Conservation (phyloP, 1,139 yeast genomes). For the Hansenula anomala region DNA sequence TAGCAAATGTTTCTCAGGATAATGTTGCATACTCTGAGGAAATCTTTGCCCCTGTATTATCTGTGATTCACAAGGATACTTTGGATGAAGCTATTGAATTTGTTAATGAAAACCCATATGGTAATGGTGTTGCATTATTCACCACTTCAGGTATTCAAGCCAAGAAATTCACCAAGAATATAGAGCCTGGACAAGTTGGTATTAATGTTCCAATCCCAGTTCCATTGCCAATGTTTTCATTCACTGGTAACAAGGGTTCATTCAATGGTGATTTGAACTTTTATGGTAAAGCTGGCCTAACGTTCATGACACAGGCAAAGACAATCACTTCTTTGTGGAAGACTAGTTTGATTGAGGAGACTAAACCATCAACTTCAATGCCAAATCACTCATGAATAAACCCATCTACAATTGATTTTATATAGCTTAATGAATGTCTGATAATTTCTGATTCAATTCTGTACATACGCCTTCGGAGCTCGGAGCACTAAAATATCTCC, state of each 20-base stretch:
- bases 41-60: slow-evolving; percentile 72
- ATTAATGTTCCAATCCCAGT: slow-evolving; percentile 83
- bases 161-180: slow-evolving; percentile 64
- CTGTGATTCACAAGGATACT: slow-evolving; percentile 59
- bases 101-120: slow-evolving; percentile 62
- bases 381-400: slow-evolving; percentile 47
- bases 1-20: slow-evolving; percentile 61
- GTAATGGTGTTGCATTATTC: slow-evolving; percentile 71
- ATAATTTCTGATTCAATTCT: no score
- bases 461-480: no score
- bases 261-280: slow-evolving; percentile 78
- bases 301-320: slow-evolving; percentile 72
- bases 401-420: no score
- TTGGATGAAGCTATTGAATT: slow-evolving; percentile 69
- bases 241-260: slow-evolving; percentile 75
- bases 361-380: slow-evolving; percentile 57
- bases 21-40: slow-evolving; percentile 73
- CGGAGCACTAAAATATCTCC: no score
- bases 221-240: slow-evolving; percentile 78
- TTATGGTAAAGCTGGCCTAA: slow-evolving; percentile 71
- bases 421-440: no score
- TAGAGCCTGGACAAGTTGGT: slow-evolving; percentile 77
- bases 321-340: slow-evolving; percentile 73
- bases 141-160: slow-evolving; percentile 68
- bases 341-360: slow-evolving; percentile 45